Base-by-base conservation (phyloP, 2,329 filamentous ascomycete species). In the Claviceps paspali region DNA sequence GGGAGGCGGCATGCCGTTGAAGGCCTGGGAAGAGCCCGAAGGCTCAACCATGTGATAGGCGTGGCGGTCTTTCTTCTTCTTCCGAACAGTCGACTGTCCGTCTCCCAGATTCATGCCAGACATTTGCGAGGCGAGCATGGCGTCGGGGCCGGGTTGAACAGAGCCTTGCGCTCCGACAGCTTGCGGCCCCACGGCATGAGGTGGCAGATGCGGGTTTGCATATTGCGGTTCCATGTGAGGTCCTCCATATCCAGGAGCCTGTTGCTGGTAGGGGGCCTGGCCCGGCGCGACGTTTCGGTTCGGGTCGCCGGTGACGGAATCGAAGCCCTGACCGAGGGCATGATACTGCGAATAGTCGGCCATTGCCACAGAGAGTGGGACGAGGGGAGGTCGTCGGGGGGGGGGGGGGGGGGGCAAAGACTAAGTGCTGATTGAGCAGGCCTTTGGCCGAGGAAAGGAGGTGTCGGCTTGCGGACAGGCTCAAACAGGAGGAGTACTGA, bases 11-110 rank as follows among this genome's bases (percentile, higher is more conserved):
- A 79, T 73, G 43, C 75, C 79, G 53, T 79, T 79, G 61, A 82
- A 82, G 9, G 75, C 63, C 51, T 81, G 76, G 5, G 78, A 75
- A 24, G 75, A 76, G 35, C 76, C 75, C 5, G 67, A 67, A 17
- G 82, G 75, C 45, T 88, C 84, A 37, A 96, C 74, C 28, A 76
- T 79, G 57, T 96, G 88, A 58, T 93, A 82, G 45, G 87, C 88
- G 61, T 96, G 88, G 41, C 85, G 76, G 56, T 95, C 82, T 70
- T 94, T 95, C 75, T 94, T 96, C 68, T 87, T 84, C 58, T 68
- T 81, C 55, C 76, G 69, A 40, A 60, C 61, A 2, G 64, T 63
- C 34, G 71, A 55, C 26, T 65, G 63, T 32, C 66, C 57, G 24
- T 55, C 52, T 24, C 69, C 75, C 47, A 93, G 63, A 29, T 69